Percentiles rank a stretch among this genome's conserved stretches.
Conservation (phyloP, 148 eudicot genomes). For the Selenicereus undatus region DNA sequence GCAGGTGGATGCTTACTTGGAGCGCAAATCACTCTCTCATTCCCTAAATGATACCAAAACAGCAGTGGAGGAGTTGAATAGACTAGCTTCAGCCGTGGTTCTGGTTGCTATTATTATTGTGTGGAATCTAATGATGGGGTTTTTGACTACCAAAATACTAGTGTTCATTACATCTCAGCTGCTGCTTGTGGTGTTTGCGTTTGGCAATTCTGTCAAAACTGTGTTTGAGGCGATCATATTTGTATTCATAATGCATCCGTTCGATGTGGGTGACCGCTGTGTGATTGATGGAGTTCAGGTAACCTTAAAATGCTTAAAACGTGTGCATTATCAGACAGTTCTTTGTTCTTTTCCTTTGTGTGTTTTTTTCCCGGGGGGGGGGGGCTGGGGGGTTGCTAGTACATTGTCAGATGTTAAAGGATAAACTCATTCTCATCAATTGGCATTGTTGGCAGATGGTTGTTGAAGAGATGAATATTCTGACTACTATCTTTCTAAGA, state of each 20-base stretch:
- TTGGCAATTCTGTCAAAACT: constrained; percentile 60
- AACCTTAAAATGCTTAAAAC: constrained; percentile 8
- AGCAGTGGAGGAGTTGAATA: constrained; percentile 78
- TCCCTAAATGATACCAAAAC: constrained; percentile 80
- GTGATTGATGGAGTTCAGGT: constrained; percentile 88
- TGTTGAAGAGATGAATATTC: constrained; percentile 91
- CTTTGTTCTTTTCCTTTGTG: too few relatives aligned
- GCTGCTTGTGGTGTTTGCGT: constrained; percentile 56
- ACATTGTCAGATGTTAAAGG: background rate
- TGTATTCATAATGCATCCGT: constrained; percentile 77
- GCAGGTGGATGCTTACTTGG: constrained; percentile 67
- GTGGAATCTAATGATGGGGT: constrained; percentile 73
- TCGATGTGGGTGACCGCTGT: constrained; percentile 88
- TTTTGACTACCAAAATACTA: constrained; percentile 59
- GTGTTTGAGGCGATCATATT: constrained; percentile 75
- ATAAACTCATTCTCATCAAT: background rate
- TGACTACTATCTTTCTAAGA: constrained; percentile 77
- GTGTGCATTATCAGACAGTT: background rate
- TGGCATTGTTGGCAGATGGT: constrained; percentile 49
- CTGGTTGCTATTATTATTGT: constrained; percentile 43
- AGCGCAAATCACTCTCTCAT: constrained; percentile 65
- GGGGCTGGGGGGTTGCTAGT: too few relatives aligned
- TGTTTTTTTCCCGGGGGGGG: too few relatives aligned
- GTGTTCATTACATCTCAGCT: constrained; percentile 72
- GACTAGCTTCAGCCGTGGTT: constrained; percentile 40